Evolutionary conservation across 176 grass and related monocot genomes (phyloP).

Genomic region (Zea luxurians): DNA sequence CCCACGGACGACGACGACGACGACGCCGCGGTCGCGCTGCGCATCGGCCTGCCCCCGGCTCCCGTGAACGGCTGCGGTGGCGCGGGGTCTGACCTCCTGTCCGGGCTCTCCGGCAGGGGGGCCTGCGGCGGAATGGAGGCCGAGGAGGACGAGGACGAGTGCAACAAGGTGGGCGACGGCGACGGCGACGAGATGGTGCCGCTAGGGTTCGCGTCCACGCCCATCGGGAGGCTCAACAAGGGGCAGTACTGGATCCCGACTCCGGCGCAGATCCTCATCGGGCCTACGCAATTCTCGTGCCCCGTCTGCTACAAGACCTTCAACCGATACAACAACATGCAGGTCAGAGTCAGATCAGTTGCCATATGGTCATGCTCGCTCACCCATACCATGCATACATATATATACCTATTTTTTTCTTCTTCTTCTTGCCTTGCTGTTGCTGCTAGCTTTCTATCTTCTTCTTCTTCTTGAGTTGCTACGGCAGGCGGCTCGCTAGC

Average conservation of each 20-base stretch:
- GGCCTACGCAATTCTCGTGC: conserved; percentile 97
- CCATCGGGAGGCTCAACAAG: conserved; percentile 95
- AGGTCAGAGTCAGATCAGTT: conserved; percentile 63
- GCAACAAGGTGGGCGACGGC: conserved; percentile 38
- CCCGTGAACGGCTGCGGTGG: conserved; percentile 5
- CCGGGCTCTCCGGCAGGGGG: conserved; percentile 45
- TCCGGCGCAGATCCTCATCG: conserved; percentile 95
- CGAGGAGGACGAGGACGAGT: conserved; percentile 55
- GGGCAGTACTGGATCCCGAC: conserved; percentile 99
- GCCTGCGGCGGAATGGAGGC: neutral
- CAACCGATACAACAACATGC: conserved; percentile 99
- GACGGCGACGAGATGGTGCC: conserved; percentile 48
- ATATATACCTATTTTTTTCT: neutral
- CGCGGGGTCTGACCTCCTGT: conserved; percentile 65
- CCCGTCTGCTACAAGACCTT: conserved; percentile 99
- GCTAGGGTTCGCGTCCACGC: conserved; percentile 69
- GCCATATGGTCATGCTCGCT: neutral
- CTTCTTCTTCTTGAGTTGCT: neutral
- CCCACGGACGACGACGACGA: conserved; percentile 41
- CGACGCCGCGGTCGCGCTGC: conserved; percentile 67
- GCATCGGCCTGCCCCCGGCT: conserved; percentile 65
- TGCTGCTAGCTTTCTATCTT: neutral
- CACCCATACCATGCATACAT: neutral
- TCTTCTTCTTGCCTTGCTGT: neutral
- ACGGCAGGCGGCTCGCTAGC: neutral